These are phyloP conservation scores for Diplodia corticola DNA, from an alignment of 2,329 filamentous ascomycete species.

Conservation along the genomic window DNA sequence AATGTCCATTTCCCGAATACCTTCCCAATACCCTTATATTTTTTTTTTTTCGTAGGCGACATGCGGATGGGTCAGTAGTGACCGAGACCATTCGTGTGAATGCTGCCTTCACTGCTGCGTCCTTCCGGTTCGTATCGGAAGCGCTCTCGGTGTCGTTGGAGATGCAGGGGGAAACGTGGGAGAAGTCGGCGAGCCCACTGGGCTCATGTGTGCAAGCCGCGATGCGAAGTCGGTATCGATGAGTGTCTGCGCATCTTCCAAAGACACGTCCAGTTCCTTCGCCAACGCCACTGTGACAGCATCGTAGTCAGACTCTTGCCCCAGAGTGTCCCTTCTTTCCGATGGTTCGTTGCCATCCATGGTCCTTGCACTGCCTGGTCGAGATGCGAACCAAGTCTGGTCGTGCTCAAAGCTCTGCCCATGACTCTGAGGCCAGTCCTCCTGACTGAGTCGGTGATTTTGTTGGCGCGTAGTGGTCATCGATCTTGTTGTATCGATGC, in stretches of 20 bases:
- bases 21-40: neutral
- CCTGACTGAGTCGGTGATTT: neutral
- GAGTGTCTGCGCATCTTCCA: conserved; percentile 16
- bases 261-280: conserved; percentile 13
- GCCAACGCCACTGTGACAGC: conserved; percentile 1
- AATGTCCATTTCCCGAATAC: neutral
- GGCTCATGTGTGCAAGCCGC: conserved; percentile 20
- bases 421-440: neutral
- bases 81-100: neutral
- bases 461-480: conserved; percentile 5
- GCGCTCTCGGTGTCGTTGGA: conserved; percentile 9
- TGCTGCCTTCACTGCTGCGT: neutral
- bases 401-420: neutral
- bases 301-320: neutral
- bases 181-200: conserved; percentile 4
- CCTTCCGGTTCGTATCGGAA: conserved; percentile 1
- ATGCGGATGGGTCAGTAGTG: neutral
- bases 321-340: neutral
- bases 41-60: neutral
- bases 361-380: neutral
- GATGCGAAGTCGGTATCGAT: conserved; percentile 14
- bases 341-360: neutral
- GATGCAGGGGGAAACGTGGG: neutral
- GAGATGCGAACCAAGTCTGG: neutral
- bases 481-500: conserved; percentile 7